Evolutionary conservation across 495 filamentous ascomycete species (phyloP).

Genomic region (Trichoderma virens): DNA sequence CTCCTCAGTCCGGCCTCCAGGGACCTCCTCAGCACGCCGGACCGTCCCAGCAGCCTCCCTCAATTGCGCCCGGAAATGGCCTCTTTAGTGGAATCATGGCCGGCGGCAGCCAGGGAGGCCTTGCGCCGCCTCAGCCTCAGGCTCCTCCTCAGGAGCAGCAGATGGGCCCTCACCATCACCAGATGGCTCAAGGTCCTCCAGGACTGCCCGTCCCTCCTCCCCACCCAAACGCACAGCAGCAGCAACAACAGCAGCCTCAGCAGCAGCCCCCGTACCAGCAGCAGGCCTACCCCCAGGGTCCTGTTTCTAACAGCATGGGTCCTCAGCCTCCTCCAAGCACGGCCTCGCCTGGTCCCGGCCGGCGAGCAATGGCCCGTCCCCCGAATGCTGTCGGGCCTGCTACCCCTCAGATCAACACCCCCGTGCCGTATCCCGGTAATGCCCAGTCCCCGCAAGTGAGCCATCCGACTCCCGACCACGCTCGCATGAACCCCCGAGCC

Average conservation of each 20-base stretch:
- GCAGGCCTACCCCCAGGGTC: constrained; percentile 44
- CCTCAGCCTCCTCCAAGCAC: constrained; percentile 72
- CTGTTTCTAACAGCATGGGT: constrained; percentile 40
- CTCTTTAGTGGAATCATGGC: constrained; percentile 95
- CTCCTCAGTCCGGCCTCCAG: constrained; percentile 55
- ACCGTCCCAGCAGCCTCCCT: constrained; percentile 66
- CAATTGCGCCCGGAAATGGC: constrained; percentile 87
- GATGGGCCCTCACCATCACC: constrained; percentile 41
- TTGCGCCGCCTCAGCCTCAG: constrained; percentile 60
- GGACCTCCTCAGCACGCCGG: constrained; percentile 63
- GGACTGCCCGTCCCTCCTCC: constrained; percentile 54
- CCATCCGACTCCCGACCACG: constrained; percentile 64
- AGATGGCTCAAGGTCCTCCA: constrained; percentile 58
- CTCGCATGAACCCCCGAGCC: constrained; percentile 25
- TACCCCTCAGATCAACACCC: constrained; percentile 83
- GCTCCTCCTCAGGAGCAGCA: constrained; percentile 52
- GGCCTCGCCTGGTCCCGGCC: constrained; percentile 76
- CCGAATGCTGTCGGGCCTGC: constrained; percentile 62
- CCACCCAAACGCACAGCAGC: neutral
- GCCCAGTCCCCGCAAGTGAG: constrained; percentile 77
- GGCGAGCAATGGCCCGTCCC: constrained; percentile 43
- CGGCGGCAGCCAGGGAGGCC: constrained; percentile 74
- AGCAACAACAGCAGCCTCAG: constrained; percentile 41
- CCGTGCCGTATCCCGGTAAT: constrained; percentile 73
- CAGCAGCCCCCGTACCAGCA: constrained; percentile 42